Evolutionary conservation across 495 filamentous ascomycete species (phyloP).

Genomic region (Neurospora sp.): DNA sequence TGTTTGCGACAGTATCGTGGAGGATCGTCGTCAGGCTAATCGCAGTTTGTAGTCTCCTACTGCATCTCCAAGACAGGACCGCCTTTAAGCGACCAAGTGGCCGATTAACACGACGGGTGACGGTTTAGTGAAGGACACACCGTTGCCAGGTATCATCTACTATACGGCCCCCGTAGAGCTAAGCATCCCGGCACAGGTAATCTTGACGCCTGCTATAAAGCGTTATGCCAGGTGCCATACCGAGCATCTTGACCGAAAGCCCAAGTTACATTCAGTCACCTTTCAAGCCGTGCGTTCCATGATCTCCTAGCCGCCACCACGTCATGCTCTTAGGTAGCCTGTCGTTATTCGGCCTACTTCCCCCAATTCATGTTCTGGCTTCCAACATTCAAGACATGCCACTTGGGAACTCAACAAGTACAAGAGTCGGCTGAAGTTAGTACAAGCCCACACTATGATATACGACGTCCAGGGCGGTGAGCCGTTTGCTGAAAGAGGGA

Average conservation of each 20-base stretch:
- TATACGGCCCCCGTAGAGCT: neutral
- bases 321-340: neutral
- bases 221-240: neutral
- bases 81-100: neutral
- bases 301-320: neutral
- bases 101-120: neutral
- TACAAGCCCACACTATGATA: neutral
- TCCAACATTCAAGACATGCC: neutral
- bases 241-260: neutral
- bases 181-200: neutral
- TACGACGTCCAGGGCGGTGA: neutral
- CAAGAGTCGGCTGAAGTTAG: neutral
- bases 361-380: neutral
- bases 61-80: neutral
- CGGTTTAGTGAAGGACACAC: neutral
- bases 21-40: neutral
- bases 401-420: neutral
- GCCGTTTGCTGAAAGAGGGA: neutral
- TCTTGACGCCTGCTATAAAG: neutral
- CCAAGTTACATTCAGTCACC: neutral
- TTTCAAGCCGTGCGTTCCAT: neutral
- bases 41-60: neutral
- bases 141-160: neutral
- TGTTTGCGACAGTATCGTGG: neutral
- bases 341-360: neutral